A percentile compares a stretch with the other conserved stretches of the same genome.
These are phyloP conservation scores for Asterionellopsis glacialis DNA, from an alignment of 108 stramenopile species.

Conservation along the genomic window DNA sequence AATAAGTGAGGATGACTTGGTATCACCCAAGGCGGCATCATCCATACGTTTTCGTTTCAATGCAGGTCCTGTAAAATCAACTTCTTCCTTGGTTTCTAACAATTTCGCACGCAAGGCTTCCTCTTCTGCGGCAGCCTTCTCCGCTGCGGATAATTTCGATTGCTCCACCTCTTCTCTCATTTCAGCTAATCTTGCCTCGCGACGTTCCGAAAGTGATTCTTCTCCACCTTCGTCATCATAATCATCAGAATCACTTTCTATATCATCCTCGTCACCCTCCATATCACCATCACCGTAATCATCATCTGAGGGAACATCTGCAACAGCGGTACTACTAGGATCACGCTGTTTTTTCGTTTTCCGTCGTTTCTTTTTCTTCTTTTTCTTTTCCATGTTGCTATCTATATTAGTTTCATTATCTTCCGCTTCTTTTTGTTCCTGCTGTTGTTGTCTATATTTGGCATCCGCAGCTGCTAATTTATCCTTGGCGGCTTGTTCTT, in stretches of 20 bases:
- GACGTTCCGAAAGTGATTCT: slow-evolving; percentile 16
- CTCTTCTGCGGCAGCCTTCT: slow-evolving; percentile 28
- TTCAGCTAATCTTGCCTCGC: slow-evolving; percentile 44
- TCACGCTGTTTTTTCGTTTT: slow-evolving; percentile 2
- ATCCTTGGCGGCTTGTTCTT: slow-evolving; percentile 66
- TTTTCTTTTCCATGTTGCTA: slow-evolving; percentile 4
- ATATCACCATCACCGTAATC: slow-evolving; percentile 10
- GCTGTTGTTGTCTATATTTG: slow-evolving; percentile 36
- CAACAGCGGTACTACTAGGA: slow-evolving; percentile 2
- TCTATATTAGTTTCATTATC: slow-evolving; percentile 16
- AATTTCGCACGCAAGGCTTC: slow-evolving; percentile 37
- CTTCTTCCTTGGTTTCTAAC: slow-evolving; percentile 30
- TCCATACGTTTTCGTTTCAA: slow-evolving; percentile 24
- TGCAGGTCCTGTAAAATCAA: slow-evolving; percentile 6
- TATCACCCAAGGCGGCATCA: slow-evolving; percentile 2
- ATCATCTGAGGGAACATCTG: slow-evolving; percentile 1
- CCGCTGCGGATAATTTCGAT: slow-evolving; percentile 20
- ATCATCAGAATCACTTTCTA: slow-evolving; percentile 4
- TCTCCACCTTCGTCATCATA: slow-evolving; percentile 7
- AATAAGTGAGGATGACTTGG: slow-evolving; percentile 44
- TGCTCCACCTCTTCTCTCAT: slow-evolving; percentile 45
- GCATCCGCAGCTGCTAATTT: slow-evolving; percentile 61
- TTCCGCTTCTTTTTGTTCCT: slow-evolving; percentile 14
- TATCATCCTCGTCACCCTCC: slow-evolving; percentile 1
- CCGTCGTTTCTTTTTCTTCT: neutral